Percentiles rank a stretch among this genome's conserved stretches.
Evolutionary conservation across 306 rosid species (phyloP).

Genomic region (Ziziphus jujuba): DNA sequence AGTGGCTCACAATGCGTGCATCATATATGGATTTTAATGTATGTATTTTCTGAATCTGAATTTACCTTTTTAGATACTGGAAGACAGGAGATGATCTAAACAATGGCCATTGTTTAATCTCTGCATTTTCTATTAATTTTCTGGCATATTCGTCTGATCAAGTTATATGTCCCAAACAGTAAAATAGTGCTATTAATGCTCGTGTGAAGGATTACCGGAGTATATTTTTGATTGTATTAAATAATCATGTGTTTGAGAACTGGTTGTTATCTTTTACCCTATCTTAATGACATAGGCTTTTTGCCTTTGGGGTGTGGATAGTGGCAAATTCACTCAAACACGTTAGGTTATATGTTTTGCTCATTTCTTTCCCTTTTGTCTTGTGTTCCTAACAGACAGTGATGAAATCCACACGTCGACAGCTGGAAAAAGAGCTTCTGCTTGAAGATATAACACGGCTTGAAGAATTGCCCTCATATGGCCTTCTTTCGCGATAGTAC

Average conservation of each 20-base stretch:
- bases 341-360: constrained; percentile 22
- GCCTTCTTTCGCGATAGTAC: constrained; percentile 67
- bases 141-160: too few species aligned
- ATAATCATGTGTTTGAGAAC: not conserved
- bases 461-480: constrained; percentile 86
- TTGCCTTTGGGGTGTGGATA: not conserved
- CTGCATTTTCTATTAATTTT: too few species aligned
- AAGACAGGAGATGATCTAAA: not conserved
- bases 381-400: constrained; percentile 60
- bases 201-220: too few species aligned
- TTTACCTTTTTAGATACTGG: constrained; percentile 1
- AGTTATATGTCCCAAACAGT: too few species aligned
- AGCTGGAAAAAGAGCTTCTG: constrained; percentile 92
- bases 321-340: not conserved
- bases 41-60: constrained; percentile 37
- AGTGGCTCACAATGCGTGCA: constrained; percentile 97
- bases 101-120: too few species aligned
- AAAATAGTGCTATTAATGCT: not conserved
- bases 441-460: constrained; percentile 67
- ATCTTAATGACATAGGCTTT: constrained; percentile 3
- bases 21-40: constrained; percentile 99
- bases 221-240: not conserved
- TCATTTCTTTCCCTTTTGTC: constrained; percentile 11
- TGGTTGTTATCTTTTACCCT: constrained; percentile 1
- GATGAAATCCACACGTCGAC: constrained; percentile 93